Base-by-base conservation (phyloP, 2,329 filamentous ascomycete genomes). In the Neonectria sp. region DNA sequence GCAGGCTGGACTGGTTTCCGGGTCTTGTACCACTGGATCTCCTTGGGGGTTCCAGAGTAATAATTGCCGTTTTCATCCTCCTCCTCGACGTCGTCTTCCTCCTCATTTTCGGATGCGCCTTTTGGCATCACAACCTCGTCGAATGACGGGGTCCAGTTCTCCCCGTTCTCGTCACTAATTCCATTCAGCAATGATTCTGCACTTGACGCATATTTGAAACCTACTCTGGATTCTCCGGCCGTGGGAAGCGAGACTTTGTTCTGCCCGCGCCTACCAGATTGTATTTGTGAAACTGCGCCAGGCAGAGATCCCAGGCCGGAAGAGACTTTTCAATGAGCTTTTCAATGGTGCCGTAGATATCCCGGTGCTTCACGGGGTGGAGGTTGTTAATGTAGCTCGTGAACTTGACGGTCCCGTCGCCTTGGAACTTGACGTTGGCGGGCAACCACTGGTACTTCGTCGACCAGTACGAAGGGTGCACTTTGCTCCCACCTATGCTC, bases 351-450 rank as follows among this genome's bases (percentile, higher is more conserved):
- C n/a, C 3, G 53, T 84, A 85, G 0, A 83, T 70, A 0, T 73
- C 67, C 0, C 4, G 4, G 7, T 77, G 63, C 46, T 75, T 73
- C 6, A n/a, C 21, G 1, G 84, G 84, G 60, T 86, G 82, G 0
- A 86, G 73, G 58, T 84, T 84, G 67, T 86, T 86, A 68, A 86
- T 80, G 63, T 86, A 86, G 67, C 81, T 84, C 1, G 79, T 78
- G 27, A 86, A 81, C 5, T 75, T 74, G 13, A 81, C 77, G 1
- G 68, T 75, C 1, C 70, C 67, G 11, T 77, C 77, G 1, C 74
- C 71, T 9, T 81, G 85, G 8, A 88, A 82, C 79, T 45, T 78
- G 76, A 43, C 79, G 79, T 65, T 78, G 72, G 11, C 67, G 0
- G 76, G 76, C 0, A 78, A 53, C 76, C 76, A 78, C 46, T 74